A percentile compares a stretch with the other conserved stretches of the same genome.
Conservation (phyloP, 2,329 filamentous ascomycete species). For the Paraconiothyrium brasiliense region DNA sequence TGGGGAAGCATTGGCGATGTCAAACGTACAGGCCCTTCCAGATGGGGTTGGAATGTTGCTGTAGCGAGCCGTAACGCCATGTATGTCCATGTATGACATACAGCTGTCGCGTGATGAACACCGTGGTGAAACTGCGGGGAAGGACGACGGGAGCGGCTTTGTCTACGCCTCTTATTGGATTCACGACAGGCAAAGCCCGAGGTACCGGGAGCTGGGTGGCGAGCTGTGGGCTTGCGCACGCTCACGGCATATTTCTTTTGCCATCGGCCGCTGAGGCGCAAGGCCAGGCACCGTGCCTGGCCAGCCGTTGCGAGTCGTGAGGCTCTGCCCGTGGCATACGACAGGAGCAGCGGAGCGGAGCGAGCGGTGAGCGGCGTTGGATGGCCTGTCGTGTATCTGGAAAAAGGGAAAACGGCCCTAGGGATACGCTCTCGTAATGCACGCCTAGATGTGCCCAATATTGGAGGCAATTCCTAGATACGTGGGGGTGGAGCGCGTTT, state of each 20-base stretch:
- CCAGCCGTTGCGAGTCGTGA: conserved; percentile 6
- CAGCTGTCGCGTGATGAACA: conserved; percentile 1
- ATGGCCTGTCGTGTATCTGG: background rate
- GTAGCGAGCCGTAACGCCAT: conserved; percentile 36
- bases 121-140: background rate
- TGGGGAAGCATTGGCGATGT: conserved; percentile 46
- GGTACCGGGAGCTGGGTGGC: background rate
- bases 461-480: background rate
- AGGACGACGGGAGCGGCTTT: background rate
- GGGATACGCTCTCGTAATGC: conserved; percentile 9
- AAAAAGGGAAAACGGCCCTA: background rate
- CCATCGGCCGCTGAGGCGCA: background rate
- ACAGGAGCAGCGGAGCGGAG: background rate
- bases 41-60: conserved; percentile 4
- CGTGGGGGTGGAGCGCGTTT: background rate
- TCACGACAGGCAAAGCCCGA: background rate
- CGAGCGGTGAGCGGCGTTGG: background rate
- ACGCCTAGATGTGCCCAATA: conserved; percentile 1
- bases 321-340: background rate
- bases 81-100: conserved; percentile 27
- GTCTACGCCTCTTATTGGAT: background rate
- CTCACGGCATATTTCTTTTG: background rate
- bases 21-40: background rate
- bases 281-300: background rate
- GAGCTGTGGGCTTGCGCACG: background rate